Evolutionary conservation across 2,329 filamentous ascomycete genomes (phyloP).

Genomic region (Thelonectria olida): DNA sequence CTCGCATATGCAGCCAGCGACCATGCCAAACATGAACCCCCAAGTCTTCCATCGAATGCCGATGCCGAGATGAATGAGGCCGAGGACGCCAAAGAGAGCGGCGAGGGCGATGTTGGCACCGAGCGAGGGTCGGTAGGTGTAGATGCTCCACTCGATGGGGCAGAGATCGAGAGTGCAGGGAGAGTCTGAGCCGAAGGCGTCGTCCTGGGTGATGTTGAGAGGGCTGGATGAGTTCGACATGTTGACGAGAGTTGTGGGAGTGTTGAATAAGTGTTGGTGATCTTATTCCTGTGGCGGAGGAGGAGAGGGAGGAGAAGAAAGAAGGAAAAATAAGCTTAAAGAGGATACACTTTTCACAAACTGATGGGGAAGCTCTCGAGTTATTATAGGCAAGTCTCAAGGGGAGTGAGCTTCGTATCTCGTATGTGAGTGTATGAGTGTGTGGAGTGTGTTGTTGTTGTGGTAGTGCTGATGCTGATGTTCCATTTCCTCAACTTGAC

Average conservation of each 20-base stretch:
- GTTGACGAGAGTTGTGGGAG: slow-evolving; percentile 7
- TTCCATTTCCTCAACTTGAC: not conserved
- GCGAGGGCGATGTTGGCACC: slow-evolving; percentile 62
- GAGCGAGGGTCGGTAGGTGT: slow-evolving; percentile 64
- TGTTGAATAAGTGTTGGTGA: too few relatives aligned
- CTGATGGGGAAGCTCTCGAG: not conserved
- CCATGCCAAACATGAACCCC: slow-evolving; percentile 61
- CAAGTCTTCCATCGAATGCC: slow-evolving; percentile 58
- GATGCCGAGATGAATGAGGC: slow-evolving; percentile 52
- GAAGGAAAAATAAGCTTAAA: slow-evolving; percentile 12
- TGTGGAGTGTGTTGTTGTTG: not conserved
- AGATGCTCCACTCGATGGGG: slow-evolving; percentile 57
- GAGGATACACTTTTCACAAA: not conserved
- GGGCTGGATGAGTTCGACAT: slow-evolving; percentile 34
- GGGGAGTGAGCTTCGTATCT: too few relatives aligned
- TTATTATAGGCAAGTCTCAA: slow-evolving; percentile 1
- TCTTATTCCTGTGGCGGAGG: not conserved
- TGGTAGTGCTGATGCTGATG: slow-evolving; percentile 3
- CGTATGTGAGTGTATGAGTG: not conserved
- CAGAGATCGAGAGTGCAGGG: slow-evolving; percentile 60
- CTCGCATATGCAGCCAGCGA: slow-evolving; percentile 65
- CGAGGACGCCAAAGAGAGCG: slow-evolving; percentile 57
- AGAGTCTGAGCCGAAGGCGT: slow-evolving; percentile 53
- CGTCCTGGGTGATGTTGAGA: slow-evolving; percentile 30
- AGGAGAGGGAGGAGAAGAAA: not conserved